These are phyloP conservation scores for Fusarium scirpi DNA, from an alignment of 2,329 filamentous ascomycete genomes.

Conservation along the genomic window DNA sequence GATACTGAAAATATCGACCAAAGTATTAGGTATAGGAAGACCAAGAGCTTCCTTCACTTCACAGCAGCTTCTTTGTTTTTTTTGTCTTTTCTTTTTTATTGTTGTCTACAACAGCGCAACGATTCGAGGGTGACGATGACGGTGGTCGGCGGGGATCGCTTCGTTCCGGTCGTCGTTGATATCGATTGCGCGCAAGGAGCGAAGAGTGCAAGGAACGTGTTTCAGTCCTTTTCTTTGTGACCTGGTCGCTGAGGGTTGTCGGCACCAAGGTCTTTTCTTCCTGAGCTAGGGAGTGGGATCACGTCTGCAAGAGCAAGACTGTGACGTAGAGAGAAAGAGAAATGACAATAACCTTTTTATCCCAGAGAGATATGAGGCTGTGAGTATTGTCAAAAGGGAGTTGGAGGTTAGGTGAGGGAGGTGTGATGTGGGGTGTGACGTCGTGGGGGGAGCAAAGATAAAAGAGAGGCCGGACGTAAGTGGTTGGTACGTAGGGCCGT, in stretches of 20 bases:
- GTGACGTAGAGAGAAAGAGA: conserved; percentile 34
- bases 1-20: conserved; percentile 27
- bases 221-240: conserved; percentile 54
- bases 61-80: conserved; percentile 46
- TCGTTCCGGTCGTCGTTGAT: conserved; percentile 52
- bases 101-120: conserved; percentile 55
- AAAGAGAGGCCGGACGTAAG: conserved; percentile 60
- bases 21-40: conserved; percentile 36
- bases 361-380: conserved; percentile 33
- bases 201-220: conserved; percentile 56
- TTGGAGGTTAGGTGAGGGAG: conserved; percentile 4
- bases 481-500: conserved; percentile 65
- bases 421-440: conserved; percentile 51
- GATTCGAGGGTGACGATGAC: conserved; percentile 51
- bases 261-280: conserved; percentile 44
- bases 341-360: conserved; percentile 9
- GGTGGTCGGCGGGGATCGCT: conserved; percentile 50
- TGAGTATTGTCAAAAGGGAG: conserved; percentile 37
- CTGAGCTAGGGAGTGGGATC: conserved; percentile 42
- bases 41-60: conserved; percentile 47
- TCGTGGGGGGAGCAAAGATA: conserved; percentile 49
- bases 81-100: conserved; percentile 45
- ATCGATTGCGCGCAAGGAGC: conserved; percentile 52
- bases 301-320: conserved; percentile 31
- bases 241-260: conserved; percentile 47